phyloP scores from a whole-genome alignment of 345 rosid species.

The Syzygium aqueum region DNA sequence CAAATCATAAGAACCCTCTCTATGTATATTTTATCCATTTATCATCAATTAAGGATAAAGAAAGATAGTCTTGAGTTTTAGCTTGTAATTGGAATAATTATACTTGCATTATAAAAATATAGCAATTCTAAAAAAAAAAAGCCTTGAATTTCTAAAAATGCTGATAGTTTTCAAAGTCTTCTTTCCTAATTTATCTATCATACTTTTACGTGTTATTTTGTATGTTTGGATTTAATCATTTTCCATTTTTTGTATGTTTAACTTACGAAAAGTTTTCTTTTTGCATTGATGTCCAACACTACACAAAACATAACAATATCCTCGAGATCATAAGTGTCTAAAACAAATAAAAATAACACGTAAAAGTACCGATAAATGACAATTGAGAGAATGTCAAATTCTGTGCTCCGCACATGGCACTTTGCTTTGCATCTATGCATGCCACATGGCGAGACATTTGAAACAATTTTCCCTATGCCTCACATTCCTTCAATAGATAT shows the following conservation, averaged over 20 bases:
- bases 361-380: no score
- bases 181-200: neutral
- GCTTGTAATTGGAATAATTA: neutral
- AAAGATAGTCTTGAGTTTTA: neutral
- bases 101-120: neutral
- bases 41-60: neutral
- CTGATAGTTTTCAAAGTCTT: neutral
- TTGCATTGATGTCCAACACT: neutral
- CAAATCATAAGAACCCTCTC: neutral
- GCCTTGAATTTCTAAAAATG: neutral
- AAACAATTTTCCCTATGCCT: neutral
- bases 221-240: neutral
- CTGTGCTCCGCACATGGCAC: fast-evolving
- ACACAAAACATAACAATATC: no score
- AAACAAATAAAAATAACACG: neutral
- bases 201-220: no score
- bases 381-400: no score
- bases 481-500: neutral
- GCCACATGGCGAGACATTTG: neutral
- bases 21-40: neutral
- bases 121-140: neutral
- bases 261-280: neutral
- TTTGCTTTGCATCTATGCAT: neutral
- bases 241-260: neutral
- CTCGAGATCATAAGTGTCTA: neutral